A percentile compares a stretch with the other conserved stretches of the same genome.
These are phyloP conservation scores for Penicillium chermesinum DNA, from an alignment of 495 filamentous ascomycete species.

Conservation along the genomic window DNA sequence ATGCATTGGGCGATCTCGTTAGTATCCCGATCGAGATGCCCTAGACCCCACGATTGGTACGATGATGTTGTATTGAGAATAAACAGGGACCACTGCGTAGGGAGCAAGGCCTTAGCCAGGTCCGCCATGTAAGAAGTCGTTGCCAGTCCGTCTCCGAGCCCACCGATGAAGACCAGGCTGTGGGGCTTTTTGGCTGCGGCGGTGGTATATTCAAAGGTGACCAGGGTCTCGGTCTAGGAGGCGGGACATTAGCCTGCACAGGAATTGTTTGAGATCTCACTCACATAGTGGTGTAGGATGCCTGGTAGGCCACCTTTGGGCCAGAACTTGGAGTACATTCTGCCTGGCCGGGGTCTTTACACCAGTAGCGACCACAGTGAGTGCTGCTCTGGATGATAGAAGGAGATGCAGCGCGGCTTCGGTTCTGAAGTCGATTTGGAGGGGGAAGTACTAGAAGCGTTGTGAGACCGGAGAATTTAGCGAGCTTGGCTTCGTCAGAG, in stretches of 20 bases:
- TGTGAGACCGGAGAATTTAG: too few species aligned
- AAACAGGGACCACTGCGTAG: conserved; percentile 56
- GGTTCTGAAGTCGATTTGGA: too few species aligned
- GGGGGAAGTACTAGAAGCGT: too few species aligned
- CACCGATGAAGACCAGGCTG: conserved; percentile 74
- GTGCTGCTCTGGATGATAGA: too few species aligned
- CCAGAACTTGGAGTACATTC: conserved; percentile 51
- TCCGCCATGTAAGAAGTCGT: conserved; percentile 56
- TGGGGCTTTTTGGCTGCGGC: conserved; percentile 42
- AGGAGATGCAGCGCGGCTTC: too few species aligned
- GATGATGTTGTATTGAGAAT: conserved; percentile 58
- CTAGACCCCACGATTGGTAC: conserved; percentile 68
- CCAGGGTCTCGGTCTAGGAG: conserved; percentile 40
- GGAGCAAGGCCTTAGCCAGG: conserved; percentile 51
- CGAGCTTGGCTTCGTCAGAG: too few species aligned
- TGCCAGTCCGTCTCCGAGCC: conserved; percentile 74
- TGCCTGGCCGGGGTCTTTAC: too few species aligned
- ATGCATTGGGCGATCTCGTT: conserved; percentile 67
- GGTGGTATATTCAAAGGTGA: conserved; percentile 42
- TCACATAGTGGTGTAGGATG: conserved; percentile 52
- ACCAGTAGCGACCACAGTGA: too few species aligned
- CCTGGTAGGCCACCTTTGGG: conserved; percentile 46
- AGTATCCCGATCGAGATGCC: conserved; percentile 63
- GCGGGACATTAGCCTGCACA: not conserved
- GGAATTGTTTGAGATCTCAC: conserved; percentile 1